Base-by-base conservation (phyloP, 192 early-diverging fungal genomes). In the Paraglomus occultum region DNA sequence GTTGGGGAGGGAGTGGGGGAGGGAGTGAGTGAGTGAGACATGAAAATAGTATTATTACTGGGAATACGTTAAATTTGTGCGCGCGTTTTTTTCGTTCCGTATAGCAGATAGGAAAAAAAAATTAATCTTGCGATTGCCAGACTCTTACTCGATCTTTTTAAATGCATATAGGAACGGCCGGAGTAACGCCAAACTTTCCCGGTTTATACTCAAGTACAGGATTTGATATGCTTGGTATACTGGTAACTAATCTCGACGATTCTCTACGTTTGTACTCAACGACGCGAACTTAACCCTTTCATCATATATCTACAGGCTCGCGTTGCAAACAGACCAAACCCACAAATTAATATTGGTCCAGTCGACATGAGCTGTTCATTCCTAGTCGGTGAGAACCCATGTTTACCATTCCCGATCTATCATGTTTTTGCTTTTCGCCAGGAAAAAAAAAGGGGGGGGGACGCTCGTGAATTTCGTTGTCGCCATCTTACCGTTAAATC, bases 361-460 rank as follows among this genome's bases (percentile, higher is more conserved):
- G 76, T 86, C 20, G 84, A 88, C 57, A 81, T 84, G 79, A 74
- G 71, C 49, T 82, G 81, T 57, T 79, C 81, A 15, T 86, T 84
- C 66, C 61, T 87, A 22, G 84, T 88, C 15, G 71, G 57, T 72
- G 63, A n/a, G 23, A 1, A 64, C 4, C 5, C n/a, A n/a, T n/a
- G n/a, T 18, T 49, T 64, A 2, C 50, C 38, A 20, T 46, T n/a
- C n/a, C 38, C 45, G 9, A 22, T 20, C 47, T 15, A 14, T 14
- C 9, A 11, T 9, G 46, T 31, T 18, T n/a, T n/a, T n/a, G n/a
- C n/a, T n/a, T n/a, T n/a, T n/a, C n/a, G 15, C 38, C 10, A 63
- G 1, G 1, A 31, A 31, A 31, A 31, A 31, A 31, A 31, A 31
- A 3, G n/a, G n/a, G n/a, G n/a, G n/a, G n/a, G n/a, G 31, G 31